Evolutionary conservation across 495 filamentous ascomycete genomes (phyloP).

Genomic region (Lentithecium fluviatile): DNA sequence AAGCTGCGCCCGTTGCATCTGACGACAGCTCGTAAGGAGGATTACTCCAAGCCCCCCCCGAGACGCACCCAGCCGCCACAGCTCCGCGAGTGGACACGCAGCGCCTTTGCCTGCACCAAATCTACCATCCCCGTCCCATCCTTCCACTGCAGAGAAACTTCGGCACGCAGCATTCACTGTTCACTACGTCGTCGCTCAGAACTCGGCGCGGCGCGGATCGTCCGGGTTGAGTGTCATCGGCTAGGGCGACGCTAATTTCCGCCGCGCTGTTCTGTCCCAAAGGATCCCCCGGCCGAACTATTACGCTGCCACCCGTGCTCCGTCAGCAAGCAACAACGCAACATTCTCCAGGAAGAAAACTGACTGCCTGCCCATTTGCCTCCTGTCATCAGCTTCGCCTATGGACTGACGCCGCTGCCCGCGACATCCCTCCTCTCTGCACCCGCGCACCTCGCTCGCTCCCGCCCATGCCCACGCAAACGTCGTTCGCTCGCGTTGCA

Average conservation of each 20-base stretch:
- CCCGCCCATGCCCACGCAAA: not conserved
- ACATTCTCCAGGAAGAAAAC: not conserved
- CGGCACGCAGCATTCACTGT: no score
- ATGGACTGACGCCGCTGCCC: not conserved
- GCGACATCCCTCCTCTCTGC: not conserved
- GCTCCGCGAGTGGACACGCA: no score
- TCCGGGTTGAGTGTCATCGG: not conserved
- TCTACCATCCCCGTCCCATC: no score
- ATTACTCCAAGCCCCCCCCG: not conserved
- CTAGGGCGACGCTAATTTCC: not conserved
- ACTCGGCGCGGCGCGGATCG: no score
- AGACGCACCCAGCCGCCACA: not conserved
- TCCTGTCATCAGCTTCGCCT: not conserved
- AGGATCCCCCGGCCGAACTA: not conserved
- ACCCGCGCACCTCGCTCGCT: constrained; percentile 2
- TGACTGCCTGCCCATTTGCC: not conserved
- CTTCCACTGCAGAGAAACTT: no score
- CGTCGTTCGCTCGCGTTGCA: constrained; percentile 15
- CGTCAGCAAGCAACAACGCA: constrained; percentile 2
- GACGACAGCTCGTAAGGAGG: constrained; percentile 6
- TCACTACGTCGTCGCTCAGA: no score
- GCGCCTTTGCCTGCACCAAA: no score
- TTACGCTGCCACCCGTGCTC: constrained; percentile 6
- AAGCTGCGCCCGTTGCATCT: constrained; percentile 5
- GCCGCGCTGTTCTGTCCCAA: not conserved